Evolutionary conservation across 768 basidiomycete species (phyloP).

Genomic region (Chalciporus piperatus): DNA sequence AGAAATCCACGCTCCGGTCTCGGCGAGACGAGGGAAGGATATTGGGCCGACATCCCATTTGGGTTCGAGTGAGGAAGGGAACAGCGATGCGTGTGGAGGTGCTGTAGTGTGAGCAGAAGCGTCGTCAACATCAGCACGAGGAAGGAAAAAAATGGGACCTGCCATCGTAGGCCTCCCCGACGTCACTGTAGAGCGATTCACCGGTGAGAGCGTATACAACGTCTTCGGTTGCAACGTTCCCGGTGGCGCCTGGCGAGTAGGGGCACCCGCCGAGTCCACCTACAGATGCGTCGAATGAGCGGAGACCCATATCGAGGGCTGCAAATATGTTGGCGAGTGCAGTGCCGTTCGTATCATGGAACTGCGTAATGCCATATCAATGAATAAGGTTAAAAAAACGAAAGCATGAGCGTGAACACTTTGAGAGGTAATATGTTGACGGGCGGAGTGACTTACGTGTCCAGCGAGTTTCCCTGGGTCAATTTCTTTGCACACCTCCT

Average conservation of each 20-base stretch:
- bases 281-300: slow-evolving; percentile 80
- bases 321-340: slow-evolving; percentile 74
- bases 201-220: slow-evolving; percentile 77
- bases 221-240: slow-evolving; percentile 93
- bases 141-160: background rate
- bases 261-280: slow-evolving; percentile 95
- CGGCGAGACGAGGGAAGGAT: slow-evolving; percentile 66
- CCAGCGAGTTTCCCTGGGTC: slow-evolving; percentile 70
- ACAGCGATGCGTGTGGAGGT: background rate
- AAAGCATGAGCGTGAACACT: background rate
- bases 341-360: slow-evolving; percentile 89
- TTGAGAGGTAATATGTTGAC: background rate
- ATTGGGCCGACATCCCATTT: slow-evolving; percentile 37
- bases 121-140: background rate
- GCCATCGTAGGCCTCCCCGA: slow-evolving; percentile 33
- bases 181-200: slow-evolving; percentile 53
- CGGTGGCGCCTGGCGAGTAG: slow-evolving; percentile 93
- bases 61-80: slow-evolving; percentile 5
- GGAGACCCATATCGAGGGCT: slow-evolving; percentile 70
- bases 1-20: slow-evolving; percentile 84
- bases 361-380: slow-evolving; percentile 48
- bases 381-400: too few relatives aligned
- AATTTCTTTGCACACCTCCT: slow-evolving; percentile 61
- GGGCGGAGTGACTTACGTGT: slow-evolving; percentile 36
- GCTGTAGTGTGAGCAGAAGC: background rate